These are phyloP conservation scores for Eucalyptus virginea DNA, from an alignment of 345 rosid genomes.

Conservation along the genomic window DNA sequence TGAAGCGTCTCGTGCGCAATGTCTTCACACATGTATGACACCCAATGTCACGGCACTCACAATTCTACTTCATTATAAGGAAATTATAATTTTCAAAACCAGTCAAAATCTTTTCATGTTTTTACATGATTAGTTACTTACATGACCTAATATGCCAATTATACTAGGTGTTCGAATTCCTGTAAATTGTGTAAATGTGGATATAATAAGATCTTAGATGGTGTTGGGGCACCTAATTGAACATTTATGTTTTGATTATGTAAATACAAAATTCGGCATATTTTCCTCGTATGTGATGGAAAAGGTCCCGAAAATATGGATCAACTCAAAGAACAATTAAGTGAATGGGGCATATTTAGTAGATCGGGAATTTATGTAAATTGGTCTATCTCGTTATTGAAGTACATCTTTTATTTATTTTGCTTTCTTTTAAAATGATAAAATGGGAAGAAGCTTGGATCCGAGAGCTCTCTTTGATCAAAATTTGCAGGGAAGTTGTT, in stretches of 20 bases:
- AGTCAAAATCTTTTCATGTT: accelerated
- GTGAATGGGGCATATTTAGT: too few relatives aligned
- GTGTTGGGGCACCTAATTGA: background rate
- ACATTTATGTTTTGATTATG: background rate
- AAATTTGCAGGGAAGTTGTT: too few relatives aligned
- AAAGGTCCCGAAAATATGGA: background rate
- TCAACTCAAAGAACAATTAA: too few relatives aligned
- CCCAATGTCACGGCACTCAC: background rate
- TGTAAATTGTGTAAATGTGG: background rate
- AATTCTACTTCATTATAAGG: background rate
- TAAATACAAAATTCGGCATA: background rate
- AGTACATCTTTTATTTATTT: background rate
- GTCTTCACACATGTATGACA: background rate
- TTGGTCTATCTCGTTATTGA: background rate
- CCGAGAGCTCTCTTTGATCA: too few relatives aligned
- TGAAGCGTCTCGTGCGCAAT: background rate
- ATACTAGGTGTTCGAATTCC: too few relatives aligned
- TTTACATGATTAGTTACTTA: background rate
- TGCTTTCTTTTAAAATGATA: background rate
- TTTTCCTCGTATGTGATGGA: background rate
- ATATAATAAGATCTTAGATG: background rate
- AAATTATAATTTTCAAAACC: background rate
- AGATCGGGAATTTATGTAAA: too few relatives aligned
- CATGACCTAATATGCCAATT: background rate
- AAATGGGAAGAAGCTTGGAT: too few relatives aligned